phyloP scores from a whole-genome alignment of 2,329 filamentous ascomycete genomes.

The Cladosporium oxysporum region DNA sequence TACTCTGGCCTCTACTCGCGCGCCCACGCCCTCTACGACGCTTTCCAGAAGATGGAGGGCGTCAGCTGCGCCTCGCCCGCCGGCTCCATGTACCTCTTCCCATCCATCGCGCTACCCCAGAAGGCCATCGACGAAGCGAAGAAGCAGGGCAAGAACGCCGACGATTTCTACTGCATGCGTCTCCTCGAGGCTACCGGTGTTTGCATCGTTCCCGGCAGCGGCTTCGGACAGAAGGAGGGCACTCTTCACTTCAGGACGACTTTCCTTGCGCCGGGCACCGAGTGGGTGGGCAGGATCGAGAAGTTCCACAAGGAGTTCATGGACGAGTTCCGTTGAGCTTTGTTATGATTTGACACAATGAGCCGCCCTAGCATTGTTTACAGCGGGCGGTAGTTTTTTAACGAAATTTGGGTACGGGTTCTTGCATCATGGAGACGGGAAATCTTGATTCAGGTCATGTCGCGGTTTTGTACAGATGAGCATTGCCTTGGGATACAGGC shows the following conservation, averaged over 20 bases:
- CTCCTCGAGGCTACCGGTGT: constrained; percentile 92
- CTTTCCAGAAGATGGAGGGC: constrained; percentile 93
- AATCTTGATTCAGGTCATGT: neutral
- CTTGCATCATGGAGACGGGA: neutral
- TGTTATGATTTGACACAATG: neutral
- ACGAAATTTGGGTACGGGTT: neutral
- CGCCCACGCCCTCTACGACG: constrained; percentile 81
- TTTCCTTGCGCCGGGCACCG: constrained; percentile 92
- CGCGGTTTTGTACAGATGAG: neutral
- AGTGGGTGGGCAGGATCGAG: constrained; percentile 84
- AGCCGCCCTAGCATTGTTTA: neutral
- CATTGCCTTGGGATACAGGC: neutral
- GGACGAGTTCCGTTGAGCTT: constrained; percentile 65
- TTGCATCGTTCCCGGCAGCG: constrained; percentile 87
- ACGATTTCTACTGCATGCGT: constrained; percentile 92
- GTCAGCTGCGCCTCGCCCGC: constrained; percentile 87
- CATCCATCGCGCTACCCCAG: constrained; percentile 76
- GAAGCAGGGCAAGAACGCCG: constrained; percentile 70
- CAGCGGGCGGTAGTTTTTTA: neutral
- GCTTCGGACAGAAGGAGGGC: constrained; percentile 91
- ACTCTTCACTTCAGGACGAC: constrained; percentile 95
- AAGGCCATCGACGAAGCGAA: constrained; percentile 76
- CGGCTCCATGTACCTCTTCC: constrained; percentile 99
- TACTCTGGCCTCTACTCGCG: constrained; percentile 75
- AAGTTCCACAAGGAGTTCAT: constrained; percentile 93